These are phyloP conservation scores for Heterobasidion parviporum DNA, from an alignment of 1,284 basidiomycete genomes.

Conservation along the genomic window DNA sequence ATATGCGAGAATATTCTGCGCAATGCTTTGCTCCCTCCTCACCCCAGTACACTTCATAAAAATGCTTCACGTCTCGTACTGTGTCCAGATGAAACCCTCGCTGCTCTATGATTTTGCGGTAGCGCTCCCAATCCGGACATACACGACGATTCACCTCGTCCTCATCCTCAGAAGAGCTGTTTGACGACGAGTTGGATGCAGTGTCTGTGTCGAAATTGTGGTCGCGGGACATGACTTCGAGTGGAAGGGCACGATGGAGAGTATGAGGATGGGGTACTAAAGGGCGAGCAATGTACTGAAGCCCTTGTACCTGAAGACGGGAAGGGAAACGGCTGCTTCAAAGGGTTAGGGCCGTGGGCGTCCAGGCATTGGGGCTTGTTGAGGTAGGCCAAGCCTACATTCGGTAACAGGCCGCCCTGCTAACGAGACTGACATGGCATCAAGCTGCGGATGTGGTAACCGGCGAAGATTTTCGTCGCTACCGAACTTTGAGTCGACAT, in stretches of 20 bases:
- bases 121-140: constrained; percentile 51
- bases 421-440: not conserved
- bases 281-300: not conserved
- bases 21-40: constrained; percentile 18
- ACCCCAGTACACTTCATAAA: constrained; percentile 34
- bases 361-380: not conserved
- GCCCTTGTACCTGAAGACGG: not conserved
- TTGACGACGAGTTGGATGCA: constrained; percentile 28
- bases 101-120: constrained; percentile 36
- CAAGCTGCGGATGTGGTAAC: not conserved
- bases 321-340: not conserved
- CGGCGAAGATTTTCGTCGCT: not conserved
- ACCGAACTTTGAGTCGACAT: not conserved
- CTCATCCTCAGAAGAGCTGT: constrained; percentile 47
- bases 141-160: constrained; percentile 53
- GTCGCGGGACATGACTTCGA: not conserved
- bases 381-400: not conserved
- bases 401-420: not conserved
- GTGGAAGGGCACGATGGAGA: not conserved
- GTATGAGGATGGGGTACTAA: not conserved
- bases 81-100: constrained; percentile 61
- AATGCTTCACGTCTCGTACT: constrained; percentile 50
- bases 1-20: constrained; percentile 28
- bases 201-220: constrained; percentile 23
- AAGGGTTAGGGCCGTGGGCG: not conserved